Conservation (phyloP, 2,329 filamentous ascomycete species). For the Exophiala phaeomuriformis region DNA sequence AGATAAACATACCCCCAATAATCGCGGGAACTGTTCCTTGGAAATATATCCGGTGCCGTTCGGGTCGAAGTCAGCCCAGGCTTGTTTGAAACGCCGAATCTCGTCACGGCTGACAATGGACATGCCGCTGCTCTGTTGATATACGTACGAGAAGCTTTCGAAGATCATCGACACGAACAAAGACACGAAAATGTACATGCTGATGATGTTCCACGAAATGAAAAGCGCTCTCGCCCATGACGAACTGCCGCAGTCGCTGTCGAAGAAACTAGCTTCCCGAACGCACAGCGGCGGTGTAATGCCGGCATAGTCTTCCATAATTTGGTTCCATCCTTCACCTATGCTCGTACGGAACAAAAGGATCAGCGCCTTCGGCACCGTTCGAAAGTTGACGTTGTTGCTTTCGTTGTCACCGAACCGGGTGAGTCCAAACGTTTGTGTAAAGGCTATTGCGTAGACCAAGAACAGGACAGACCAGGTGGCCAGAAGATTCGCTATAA, state of each 20-base stretch:
- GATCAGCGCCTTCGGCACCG: slow-evolving; percentile 87
- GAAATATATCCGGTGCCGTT: slow-evolving; percentile 84
- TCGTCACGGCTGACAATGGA: slow-evolving; percentile 87
- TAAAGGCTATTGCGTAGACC: slow-evolving; percentile 92
- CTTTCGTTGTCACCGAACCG: slow-evolving; percentile 68
- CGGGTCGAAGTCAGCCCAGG: slow-evolving; percentile 93
- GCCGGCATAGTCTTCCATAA: slow-evolving; percentile 91
- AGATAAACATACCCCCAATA: slow-evolving; percentile 60
- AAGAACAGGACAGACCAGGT: slow-evolving; percentile 98
- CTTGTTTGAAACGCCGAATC: slow-evolving; percentile 93
- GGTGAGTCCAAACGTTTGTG: slow-evolving; percentile 90
- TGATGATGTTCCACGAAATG: slow-evolving; percentile 96
- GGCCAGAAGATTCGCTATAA: slow-evolving; percentile 83
- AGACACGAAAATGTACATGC: slow-evolving; percentile 99
- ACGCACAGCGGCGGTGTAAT: slow-evolving; percentile 78
- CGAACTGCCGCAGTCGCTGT: slow-evolving; percentile 86
- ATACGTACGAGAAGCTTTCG: slow-evolving; percentile 98
- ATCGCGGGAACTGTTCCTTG: slow-evolving; percentile 78
- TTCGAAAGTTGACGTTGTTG: slow-evolving; percentile 83
- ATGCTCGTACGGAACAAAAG: slow-evolving; percentile 87
- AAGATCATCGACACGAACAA: slow-evolving; percentile 98
- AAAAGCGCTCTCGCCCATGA: slow-evolving; percentile 85
- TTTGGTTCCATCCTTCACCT: slow-evolving; percentile 90
- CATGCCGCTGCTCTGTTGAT: slow-evolving; percentile 90
- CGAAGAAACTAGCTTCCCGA: slow-evolving; percentile 61